Base-by-base conservation (phyloP, 192 early-diverging fungal species). In the Chytriomyces sp. region DNA sequence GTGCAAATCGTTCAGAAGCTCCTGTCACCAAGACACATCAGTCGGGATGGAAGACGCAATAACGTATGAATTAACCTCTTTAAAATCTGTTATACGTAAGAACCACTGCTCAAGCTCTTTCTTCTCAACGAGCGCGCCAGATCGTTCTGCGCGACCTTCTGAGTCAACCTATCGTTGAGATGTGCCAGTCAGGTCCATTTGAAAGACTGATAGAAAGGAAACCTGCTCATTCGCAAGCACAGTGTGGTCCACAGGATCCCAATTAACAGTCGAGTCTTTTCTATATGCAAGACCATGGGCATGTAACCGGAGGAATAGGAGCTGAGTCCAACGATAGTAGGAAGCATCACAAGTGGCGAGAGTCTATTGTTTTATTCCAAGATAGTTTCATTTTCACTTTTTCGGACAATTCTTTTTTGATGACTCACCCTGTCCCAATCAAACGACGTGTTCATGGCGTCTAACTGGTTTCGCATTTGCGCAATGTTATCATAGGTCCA, bases 261-360 rank as follows among this genome's bases (percentile, higher is more conserved):
- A 98, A 81, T 98, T 98, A 5, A 98, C 95, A 28, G 92, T 65
- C 0, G 93, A 92, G 55, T 94, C 91, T 66, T 93, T 94, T 72
- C 91, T 91, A 75, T 98, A 95, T 5, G 92, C 91, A 44, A 97
- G 78, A 14, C 89, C 91, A 36, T 89, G 86, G 64, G 88, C 82
- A 67, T 89, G 86, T 67, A 98, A 65, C 74, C 89, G 78, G 41
- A 95, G 75, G 69, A 98, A 98, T 30, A 96, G 79, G 59, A 87
- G 82, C 71, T 98, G 96, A n/a, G 96, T 96, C 95, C 95, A 96
- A 59, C 80, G 85, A 80, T 96, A 98, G 75, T 96, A 98, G 0
- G 82, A 80, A 7, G 93, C 89, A 75, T 94, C 90, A 68, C 91
- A 92, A 0, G 96, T 98, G 0, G 90, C 78, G 33, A 98, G 19